These are phyloP conservation scores for Carex parvula DNA, from an alignment of 176 grass and related monocot genomes.

Conservation along the genomic window DNA sequence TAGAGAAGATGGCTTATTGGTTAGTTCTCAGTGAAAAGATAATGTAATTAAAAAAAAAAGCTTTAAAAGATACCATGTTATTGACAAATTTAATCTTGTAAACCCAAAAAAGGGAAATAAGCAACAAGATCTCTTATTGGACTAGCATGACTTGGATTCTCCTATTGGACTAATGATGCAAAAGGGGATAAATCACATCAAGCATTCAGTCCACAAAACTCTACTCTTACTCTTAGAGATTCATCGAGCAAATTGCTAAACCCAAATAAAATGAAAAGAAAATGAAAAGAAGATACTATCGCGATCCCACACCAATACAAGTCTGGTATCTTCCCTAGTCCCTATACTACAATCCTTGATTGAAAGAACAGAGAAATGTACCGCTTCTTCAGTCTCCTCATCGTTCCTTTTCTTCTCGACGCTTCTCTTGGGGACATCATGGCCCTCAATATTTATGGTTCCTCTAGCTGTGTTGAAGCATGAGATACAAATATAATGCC, in stretches of 20 bases:
- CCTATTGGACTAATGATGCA: neutral
- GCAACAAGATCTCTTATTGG: neutral
- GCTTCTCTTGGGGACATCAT: constrained; percentile 47
- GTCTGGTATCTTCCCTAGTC: neutral
- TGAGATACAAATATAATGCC: constrained; percentile 82
- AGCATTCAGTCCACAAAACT: no score
- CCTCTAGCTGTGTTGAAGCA: constrained; percentile 87
- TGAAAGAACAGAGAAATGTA: constrained; percentile 29
- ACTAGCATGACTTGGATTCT: neutral
- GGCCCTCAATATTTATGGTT: constrained; percentile 75
- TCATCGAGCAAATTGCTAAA: neutral
- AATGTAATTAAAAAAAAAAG: neutral
- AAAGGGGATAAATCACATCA: no score
- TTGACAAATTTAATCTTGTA: constrained; percentile 7
- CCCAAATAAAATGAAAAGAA: neutral
- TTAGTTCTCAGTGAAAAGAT: no score
- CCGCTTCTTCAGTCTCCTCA: constrained; percentile 99
- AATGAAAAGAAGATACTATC: neutral
- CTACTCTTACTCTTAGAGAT: no score
- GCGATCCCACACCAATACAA: neutral
- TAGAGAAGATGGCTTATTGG: no score
- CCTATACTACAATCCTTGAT: neutral
- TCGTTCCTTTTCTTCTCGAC: constrained; percentile 96
- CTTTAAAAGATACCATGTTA: neutral
- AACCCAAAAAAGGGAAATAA: constrained; percentile 22